Percentiles rank a stretch among this genome's conserved stretches.
phyloP scores from a whole-genome alignment of 1,284 basidiomycete species.

The Pseudozyma flocculosa region DNA sequence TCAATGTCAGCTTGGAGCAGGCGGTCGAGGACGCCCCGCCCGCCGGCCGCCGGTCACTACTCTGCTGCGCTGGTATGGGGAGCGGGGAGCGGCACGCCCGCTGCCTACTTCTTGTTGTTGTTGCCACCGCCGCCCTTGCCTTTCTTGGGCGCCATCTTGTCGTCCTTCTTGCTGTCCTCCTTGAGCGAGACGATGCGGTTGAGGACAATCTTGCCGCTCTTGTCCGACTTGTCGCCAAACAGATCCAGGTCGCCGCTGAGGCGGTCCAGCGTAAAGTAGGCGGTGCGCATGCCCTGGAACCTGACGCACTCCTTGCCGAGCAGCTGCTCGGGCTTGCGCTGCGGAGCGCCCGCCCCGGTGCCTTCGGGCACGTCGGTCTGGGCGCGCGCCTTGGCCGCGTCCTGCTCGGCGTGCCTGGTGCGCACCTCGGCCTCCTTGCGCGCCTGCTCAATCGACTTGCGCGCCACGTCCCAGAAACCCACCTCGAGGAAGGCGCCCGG shows the following conservation, averaged over 20 bases:
- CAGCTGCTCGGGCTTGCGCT: conserved; percentile 71
- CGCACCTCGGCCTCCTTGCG: conserved; percentile 43
- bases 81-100: no score
- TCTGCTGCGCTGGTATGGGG: no score
- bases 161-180: conserved; percentile 67
- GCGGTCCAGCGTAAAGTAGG: conserved; percentile 91
- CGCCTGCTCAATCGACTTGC: conserved; percentile 41
- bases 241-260: conserved; percentile 61
- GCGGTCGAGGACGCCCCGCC: no score
- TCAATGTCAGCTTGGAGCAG: no score
- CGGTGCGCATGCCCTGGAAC: conserved; percentile 94
- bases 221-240: conserved; percentile 59
- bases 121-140: conserved; percentile 1
- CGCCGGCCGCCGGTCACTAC: no score
- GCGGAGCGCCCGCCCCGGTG: conserved; percentile 27
- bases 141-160: conserved; percentile 9
- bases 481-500: conserved; percentile 56
- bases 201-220: conserved; percentile 78
- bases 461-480: conserved; percentile 52
- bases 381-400: conserved; percentile 46
- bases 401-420: conserved; percentile 42
- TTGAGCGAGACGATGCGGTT: conserved; percentile 94
- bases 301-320: conserved; percentile 89
- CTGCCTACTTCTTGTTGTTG: conserved; percentile 13
- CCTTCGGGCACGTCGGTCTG: conserved; percentile 19